Evolutionary conservation across 139 green algal species (phyloP), one percentile per base, ranked within the genome.

Genomic region (Chlorella sp.): DNA sequence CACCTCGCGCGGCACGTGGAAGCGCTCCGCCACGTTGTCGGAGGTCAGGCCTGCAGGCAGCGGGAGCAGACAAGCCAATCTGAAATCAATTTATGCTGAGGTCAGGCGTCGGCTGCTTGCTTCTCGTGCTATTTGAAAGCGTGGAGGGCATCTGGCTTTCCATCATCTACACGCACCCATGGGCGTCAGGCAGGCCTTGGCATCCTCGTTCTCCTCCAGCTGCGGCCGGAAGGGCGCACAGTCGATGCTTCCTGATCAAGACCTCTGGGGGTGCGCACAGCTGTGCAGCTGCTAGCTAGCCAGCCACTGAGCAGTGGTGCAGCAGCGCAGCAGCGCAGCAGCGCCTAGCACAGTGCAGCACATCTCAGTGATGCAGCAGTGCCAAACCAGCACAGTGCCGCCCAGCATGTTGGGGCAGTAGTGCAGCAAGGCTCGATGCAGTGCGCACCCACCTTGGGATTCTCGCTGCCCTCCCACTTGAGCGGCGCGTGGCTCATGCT

Each of bases 21-120:
- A 99, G 56, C 91, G 90, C 57, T 92, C 94, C 1, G 97, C 97
- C 78, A 99, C 97, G 82, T 99, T 99, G 91, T 99, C 97, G 26
- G 94, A 97, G 34, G 97, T 99, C 67, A 81, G 39, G 62, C 78
- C 78, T 83, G 63, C 63, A 44, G n/a, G 74, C 25, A 34, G 28
- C 30, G 74, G 74, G 9, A 20, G 47, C n/a, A n/a, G n/a, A n/a
- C n/a, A n/a, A n/a, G n/a, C n/a, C n/a, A n/a, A n/a, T n/a, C n/a
- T n/a, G n/a, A n/a, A n/a, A n/a, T n/a, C n/a, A n/a, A n/a, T n/a
- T n/a, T n/a, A n/a, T n/a, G n/a, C n/a, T n/a, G n/a, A n/a, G n/a
- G n/a, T n/a, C n/a, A n/a, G n/a, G n/a, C n/a, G n/a, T n/a, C n/a
- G 44, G 44, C 44, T 16, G 44, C 44, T 51, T 51, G 6, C 44